These are phyloP conservation scores for Plasmodium knowlesi DNA, from an alignment of 169 alveolate species.

Conservation along the genomic window DNA sequence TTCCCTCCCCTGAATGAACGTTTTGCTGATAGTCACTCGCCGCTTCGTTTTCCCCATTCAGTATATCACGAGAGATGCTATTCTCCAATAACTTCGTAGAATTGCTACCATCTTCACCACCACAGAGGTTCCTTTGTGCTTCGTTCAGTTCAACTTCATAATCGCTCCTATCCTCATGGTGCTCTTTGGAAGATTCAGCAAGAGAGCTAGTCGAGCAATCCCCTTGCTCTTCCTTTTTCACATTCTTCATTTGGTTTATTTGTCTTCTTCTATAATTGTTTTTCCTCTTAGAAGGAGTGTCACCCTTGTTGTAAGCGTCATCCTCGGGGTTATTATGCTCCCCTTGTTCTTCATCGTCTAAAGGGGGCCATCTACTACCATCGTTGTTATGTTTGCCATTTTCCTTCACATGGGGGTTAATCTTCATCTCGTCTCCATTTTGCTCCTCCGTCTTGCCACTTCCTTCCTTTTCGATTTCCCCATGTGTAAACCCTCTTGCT, in stretches of 20 bases:
- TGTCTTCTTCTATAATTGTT: not conserved
- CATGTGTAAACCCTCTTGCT: not conserved
- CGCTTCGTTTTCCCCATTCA: not conserved
- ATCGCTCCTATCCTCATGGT: not conserved
- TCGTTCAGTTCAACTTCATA: not conserved
- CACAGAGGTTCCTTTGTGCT: not conserved
- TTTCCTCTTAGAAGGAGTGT: not conserved
- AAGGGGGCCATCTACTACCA: not conserved
- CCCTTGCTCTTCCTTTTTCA: not conserved
- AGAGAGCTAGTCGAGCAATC: not conserved
- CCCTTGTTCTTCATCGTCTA: not conserved
- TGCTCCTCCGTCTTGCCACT: too few relatives aligned
- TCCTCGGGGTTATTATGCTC: not conserved
- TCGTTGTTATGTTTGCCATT: not conserved
- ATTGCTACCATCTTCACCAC: not conserved
- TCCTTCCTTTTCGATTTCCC: not conserved
- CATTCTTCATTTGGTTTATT: not conserved
- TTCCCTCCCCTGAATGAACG: not conserved
- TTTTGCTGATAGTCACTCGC: not conserved
- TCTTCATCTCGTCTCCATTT: not conserved
- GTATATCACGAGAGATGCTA: not conserved
- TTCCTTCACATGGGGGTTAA: not conserved
- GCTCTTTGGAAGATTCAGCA: not conserved
- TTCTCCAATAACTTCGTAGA: not conserved
- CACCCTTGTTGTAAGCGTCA: not conserved